Conservation (phyloP, 2,329 filamentous ascomycete species). For the Aspergillus awamori region DNA sequence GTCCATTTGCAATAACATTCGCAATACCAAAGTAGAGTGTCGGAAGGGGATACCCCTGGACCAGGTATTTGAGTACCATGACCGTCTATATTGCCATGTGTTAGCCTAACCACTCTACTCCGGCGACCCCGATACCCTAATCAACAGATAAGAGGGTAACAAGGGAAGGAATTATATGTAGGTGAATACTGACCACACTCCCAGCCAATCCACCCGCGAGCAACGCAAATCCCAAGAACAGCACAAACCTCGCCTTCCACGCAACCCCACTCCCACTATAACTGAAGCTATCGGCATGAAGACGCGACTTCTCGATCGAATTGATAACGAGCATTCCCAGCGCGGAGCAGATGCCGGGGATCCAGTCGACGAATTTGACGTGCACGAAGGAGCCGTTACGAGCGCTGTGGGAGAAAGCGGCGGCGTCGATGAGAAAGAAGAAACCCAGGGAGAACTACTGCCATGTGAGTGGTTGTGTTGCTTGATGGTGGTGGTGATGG, state of each 20-base stretch:
- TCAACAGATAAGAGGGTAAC: background rate
- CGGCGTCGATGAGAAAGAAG: constrained; percentile 70
- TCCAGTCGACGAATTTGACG: constrained; percentile 73
- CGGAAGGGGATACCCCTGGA: constrained; percentile 61
- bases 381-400: constrained; percentile 65
- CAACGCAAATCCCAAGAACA: constrained; percentile 70
- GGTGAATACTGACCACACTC: constrained; percentile 55
- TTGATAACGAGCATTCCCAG: constrained; percentile 74
- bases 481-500: background rate
- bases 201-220: constrained; percentile 69
- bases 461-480: background rate
- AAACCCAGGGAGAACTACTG: constrained; percentile 68
- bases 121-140: background rate
- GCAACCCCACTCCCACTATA: constrained; percentile 68
- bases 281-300: constrained; percentile 66
- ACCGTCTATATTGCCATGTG: constrained; percentile 53
- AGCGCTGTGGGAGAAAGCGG: constrained; percentile 63
- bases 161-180: constrained; percentile 5
- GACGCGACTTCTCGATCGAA: constrained; percentile 68
- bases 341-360: constrained; percentile 69
- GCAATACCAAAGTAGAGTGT: constrained; percentile 69
- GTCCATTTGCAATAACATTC: constrained; percentile 65
- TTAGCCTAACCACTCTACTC: background rate
- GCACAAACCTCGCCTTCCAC: constrained; percentile 70
- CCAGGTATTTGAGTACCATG: constrained; percentile 68